Base-by-base conservation (phyloP, 768 basidiomycete genomes). In the button mushroom (Agaricus bisporus) region DNA sequence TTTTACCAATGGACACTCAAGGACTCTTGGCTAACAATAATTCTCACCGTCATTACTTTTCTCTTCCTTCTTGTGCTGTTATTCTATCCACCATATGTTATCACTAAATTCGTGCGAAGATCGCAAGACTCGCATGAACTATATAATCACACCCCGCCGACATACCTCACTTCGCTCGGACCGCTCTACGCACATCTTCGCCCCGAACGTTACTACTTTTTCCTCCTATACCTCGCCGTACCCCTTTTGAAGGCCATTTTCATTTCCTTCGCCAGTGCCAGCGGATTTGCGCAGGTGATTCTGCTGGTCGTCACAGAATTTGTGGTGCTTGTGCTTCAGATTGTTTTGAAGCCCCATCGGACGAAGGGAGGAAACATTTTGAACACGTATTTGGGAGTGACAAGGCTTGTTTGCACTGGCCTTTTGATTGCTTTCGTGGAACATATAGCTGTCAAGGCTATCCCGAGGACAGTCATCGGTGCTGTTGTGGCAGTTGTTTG, bases 1-100 rank as follows among this genome's bases (percentile, higher is more conserved):
- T 80, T 97, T 63, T 93, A 86, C 66, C 94, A 98, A 66, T 98
- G 94, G 91, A 90, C 88, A 0, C 73, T 94, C 57, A 72, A 80
- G 55, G 93, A 98, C 68, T 94, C 93, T 0, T 92, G 91, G 86
- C 75, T 95, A 2, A 80, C 92, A 0, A 77, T 84, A 59, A 72
- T 95, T 35, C 74, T 98, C 38, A 88, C 93, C 2, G 86, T 87
- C 55, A 61, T 95, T 54, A 66, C 78, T 10, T 71, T 94, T 64
- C 61, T 88, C 43, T 69, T 66, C 43, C 67, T 88, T 29, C 42
- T 77, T 29, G 68, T 71, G 9, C 62, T 75, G 55, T 70, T 92
- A 39, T 60, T 73, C 20, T 75, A 79, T 58, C 74, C 81, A 1
- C 63, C 74, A 51, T 66, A 81, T 64, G 63, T 73, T 54, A 72